Evolutionary conservation across 78 protist species (phyloP).

Genomic region (Dictyostelium firmibasis): DNA sequence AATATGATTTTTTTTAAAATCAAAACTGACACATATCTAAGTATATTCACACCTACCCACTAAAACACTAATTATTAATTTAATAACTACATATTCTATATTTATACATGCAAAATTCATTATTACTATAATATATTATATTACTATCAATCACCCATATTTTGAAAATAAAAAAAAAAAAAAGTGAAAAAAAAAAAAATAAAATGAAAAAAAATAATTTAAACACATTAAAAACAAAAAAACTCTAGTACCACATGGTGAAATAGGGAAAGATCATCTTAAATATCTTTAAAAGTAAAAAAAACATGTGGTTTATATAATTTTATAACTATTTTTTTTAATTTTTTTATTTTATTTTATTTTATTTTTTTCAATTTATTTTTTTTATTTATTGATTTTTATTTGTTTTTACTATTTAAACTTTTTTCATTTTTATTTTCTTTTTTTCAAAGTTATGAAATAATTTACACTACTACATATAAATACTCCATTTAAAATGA

Average conservation of each 20-base stretch:
- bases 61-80: neutral
- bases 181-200: neutral
- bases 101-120: neutral
- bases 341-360: neutral
- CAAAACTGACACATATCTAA: neutral
- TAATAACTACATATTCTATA: neutral
- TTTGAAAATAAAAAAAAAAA: neutral
- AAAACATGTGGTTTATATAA: neutral
- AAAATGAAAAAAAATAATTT: no score
- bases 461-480: neutral
- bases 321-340: neutral
- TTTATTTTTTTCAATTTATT: neutral
- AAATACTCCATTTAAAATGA: neutral
- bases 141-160: neutral
- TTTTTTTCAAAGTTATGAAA: neutral
- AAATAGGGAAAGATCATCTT: constrained; percentile 3
- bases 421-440: neutral
- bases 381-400: neutral
- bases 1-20: no score
- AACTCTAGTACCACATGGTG: neutral
- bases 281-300: neutral
- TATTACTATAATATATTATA: neutral
- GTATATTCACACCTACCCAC: neutral
- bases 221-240: no score
- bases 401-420: neutral